A percentile compares a stretch with the other conserved stretches of the same genome.
These are phyloP conservation scores for Dorcoceras hygrometricum DNA, from an alignment of 257 asterid species.

Conservation along the genomic window DNA sequence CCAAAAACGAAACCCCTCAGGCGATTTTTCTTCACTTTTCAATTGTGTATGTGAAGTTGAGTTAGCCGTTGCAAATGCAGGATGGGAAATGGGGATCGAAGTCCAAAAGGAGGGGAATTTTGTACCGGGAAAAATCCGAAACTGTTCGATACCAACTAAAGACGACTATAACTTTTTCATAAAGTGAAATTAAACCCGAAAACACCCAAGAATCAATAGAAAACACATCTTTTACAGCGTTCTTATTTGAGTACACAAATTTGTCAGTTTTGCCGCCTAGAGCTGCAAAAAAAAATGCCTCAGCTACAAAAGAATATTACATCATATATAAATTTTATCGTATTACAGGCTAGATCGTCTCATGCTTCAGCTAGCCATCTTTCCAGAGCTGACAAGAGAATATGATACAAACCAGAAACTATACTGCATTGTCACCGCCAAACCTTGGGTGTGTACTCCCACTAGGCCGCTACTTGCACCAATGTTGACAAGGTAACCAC, in stretches of 20 bases:
- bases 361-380: constrained; percentile 25
- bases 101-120: background rate
- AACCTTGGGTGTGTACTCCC: constrained; percentile 10
- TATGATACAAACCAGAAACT: constrained; percentile 17
- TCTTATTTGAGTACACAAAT: background rate
- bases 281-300: constrained; percentile 71
- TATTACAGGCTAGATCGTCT: constrained; percentile 36
- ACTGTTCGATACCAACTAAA: background rate
- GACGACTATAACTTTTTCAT: background rate
- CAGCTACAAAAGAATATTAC: constrained; percentile 78
- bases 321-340: constrained; percentile 52
- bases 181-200: background rate
- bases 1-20: too few relatives aligned
- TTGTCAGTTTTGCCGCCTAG: constrained; percentile 44
- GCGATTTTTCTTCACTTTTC: too few relatives aligned
- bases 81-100: background rate
- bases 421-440: background rate
- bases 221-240: background rate
- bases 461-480: constrained; percentile 9
- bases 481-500: constrained; percentile 1
- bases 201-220: background rate
- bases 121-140: background rate
- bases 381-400: background rate
- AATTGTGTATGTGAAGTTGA: too few relatives aligned
- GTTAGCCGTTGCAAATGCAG: too few relatives aligned